Conservation (phyloP, 768 basidiomycete species). For the Auricularia auricula-judae region DNA sequence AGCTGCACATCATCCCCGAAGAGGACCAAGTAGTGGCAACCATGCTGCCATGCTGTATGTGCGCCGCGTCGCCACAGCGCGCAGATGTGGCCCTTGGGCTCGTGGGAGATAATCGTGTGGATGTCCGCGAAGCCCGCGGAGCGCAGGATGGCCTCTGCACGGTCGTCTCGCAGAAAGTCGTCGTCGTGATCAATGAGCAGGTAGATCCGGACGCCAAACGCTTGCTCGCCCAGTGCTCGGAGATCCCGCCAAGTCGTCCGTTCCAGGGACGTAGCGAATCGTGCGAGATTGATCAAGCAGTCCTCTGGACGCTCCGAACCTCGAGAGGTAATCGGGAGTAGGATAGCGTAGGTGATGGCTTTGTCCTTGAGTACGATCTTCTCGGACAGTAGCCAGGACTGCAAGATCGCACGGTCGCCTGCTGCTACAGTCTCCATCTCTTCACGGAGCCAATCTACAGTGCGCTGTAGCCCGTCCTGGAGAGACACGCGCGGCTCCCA, state of each 20-base stretch:
- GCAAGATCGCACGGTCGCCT: slow-evolving; percentile 8
- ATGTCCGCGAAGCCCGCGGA: slow-evolving; percentile 28
- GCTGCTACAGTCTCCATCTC: slow-evolving; percentile 16
- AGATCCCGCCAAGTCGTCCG: slow-evolving; percentile 37
- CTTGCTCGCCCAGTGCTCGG: slow-evolving; percentile 17
- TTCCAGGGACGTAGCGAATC: slow-evolving; percentile 33
- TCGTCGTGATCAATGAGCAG: slow-evolving; percentile 45
- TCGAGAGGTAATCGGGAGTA: slow-evolving; percentile 49
- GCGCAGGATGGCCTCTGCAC: slow-evolving; percentile 27
- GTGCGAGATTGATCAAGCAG: slow-evolving; percentile 31
- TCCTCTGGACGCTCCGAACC: slow-evolving; percentile 21
- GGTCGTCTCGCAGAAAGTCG: slow-evolving; percentile 24
- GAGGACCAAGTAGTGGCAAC: slow-evolving; percentile 39
- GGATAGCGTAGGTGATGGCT: slow-evolving; percentile 34
- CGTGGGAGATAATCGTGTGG: slow-evolving; percentile 23
- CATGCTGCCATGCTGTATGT: slow-evolving; percentile 33
- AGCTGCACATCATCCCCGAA: slow-evolving; percentile 47
- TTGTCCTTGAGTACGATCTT: slow-evolving; percentile 26
- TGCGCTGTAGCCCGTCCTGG: slow-evolving; percentile 35
- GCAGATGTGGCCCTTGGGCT: slow-evolving; percentile 39
- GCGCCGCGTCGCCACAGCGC: slow-evolving; percentile 44
- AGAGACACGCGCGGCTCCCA: slow-evolving; percentile 35
- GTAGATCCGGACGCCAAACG: slow-evolving; percentile 33
- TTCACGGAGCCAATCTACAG: slow-evolving; percentile 35
- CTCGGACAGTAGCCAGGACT: slow-evolving; percentile 22